Base-by-base conservation (phyloP, 371 early-diverging fungal genomes). In the Apophysomyces variabilis region DNA sequence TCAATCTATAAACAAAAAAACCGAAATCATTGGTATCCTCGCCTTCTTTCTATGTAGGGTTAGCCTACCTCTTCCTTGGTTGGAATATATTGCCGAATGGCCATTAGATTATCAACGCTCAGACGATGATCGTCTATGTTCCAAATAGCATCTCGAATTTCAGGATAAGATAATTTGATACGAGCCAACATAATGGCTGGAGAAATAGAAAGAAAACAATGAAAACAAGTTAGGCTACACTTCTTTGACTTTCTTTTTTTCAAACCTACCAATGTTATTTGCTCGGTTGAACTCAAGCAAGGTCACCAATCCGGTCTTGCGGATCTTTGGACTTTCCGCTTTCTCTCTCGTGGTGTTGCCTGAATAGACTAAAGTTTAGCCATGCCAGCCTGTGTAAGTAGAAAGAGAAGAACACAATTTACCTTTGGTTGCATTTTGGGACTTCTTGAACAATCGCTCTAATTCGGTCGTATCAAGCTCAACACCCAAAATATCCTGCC, bases 151-250 rank as follows among this genome's bases (percentile, higher is more conserved):
- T 84, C 79, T 7, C 86, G 83, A 46, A 92, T 88, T 65, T 90
- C 89, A 7, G 86, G 75, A 61, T 87, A 90, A 7, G 89, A 70
- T 5, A 84, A 60, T 71, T 86, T 90, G 70, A 92, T 85, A 7
- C 88, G 80, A 7, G 90, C 90, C 61, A 92, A 67, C 89, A 90
- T 87, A 46, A 91, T 90, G 26, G 87, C 90, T 82, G 71, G 18
- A 68, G 58, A 38, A 9, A 73, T 62, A 18, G 69, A 72, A 9
- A 73, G 72, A 63, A 72, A 38, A 50, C 70, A 70, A 44, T 65
- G 45, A 26, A 73, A 72, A 36, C 12, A 3, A 54, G 56, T 66
- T 2, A 18, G 26, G 5, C 32, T 32, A 26, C 60, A 71, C 65
- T 41, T 57, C 41, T 14, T 13, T 12, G 13, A 18, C 7, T 13